These are phyloP conservation scores for Trichoderma aggressivum DNA, from an alignment of 2,329 filamentous ascomycete genomes.

Conservation along the genomic window DNA sequence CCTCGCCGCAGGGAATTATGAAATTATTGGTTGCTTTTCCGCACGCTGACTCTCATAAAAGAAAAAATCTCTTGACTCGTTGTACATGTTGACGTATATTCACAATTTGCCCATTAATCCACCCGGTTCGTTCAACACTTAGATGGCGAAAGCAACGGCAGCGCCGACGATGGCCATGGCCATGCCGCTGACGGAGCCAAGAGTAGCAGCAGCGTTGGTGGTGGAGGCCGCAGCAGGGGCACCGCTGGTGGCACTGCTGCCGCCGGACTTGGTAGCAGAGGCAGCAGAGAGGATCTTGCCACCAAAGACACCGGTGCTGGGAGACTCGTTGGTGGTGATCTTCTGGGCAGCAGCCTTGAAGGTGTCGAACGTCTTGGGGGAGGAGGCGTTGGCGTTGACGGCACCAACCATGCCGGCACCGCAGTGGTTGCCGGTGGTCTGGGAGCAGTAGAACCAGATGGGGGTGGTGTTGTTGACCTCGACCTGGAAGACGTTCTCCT, in stretches of 20 bases:
- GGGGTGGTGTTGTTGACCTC: constrained; percentile 18
- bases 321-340: constrained; percentile 1
- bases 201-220: neutral
- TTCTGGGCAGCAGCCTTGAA: constrained; percentile 12
- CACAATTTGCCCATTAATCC: neutral
- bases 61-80: neutral
- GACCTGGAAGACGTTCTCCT: constrained; percentile 23
- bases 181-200: constrained; percentile 9
- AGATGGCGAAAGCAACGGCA: constrained; percentile 13
- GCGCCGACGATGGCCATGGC: constrained; percentile 10
- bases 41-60: neutral
- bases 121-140: neutral
- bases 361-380: constrained; percentile 10
- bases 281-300: neutral
- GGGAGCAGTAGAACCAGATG: constrained; percentile 21
- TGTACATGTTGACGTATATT: constrained; percentile 6
- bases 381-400: constrained; percentile 15
- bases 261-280: neutral
- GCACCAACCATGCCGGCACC: constrained; percentile 15
- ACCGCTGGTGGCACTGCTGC: neutral
- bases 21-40: constrained; percentile 4
- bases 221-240: neutral
- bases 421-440: constrained; percentile 13
- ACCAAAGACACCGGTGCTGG: constrained; percentile 5
- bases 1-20: neutral